Percentiles rank a stretch among this genome's conserved stretches.
phyloP scores from a whole-genome alignment of 176 grass and related monocot species.

The Leersia perrieri region DNA sequence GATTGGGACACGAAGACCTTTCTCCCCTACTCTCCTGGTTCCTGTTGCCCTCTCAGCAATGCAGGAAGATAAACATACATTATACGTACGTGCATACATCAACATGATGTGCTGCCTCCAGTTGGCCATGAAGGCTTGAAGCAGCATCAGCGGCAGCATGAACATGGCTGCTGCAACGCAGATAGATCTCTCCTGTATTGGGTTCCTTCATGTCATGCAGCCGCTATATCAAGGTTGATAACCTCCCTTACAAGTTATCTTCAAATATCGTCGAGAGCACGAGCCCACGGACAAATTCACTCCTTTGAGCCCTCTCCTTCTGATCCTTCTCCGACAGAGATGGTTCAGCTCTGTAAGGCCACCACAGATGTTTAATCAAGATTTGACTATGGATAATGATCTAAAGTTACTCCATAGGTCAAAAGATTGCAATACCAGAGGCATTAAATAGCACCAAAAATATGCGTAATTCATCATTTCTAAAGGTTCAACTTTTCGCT shows the following conservation, averaged over 20 bases:
- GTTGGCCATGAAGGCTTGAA: neutral
- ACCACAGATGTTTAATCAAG: constrained; percentile 17
- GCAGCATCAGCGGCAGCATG: neutral
- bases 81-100: constrained; percentile 1
- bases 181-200: neutral
- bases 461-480: neutral
- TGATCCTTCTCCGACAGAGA: constrained; percentile 53
- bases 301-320: constrained; percentile 42
- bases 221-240: neutral
- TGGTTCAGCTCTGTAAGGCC: constrained; percentile 37
- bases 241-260: constrained; percentile 32
- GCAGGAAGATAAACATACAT: constrained; percentile 16
- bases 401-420: neutral
- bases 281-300: constrained; percentile 35
- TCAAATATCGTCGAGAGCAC: constrained; percentile 48
- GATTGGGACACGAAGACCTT: neutral
- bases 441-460: neutral
- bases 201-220: constrained; percentile 2
- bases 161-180: neutral
- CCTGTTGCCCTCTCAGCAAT: constrained; percentile 13
- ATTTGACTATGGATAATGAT: neutral
- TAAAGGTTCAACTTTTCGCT: neutral
- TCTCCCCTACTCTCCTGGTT: constrained; percentile 14
- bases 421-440: neutral
- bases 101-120: neutral